These are phyloP conservation scores for Oryza nivara DNA, from an alignment of 176 grass and related monocot genomes.

Conservation along the genomic window DNA sequence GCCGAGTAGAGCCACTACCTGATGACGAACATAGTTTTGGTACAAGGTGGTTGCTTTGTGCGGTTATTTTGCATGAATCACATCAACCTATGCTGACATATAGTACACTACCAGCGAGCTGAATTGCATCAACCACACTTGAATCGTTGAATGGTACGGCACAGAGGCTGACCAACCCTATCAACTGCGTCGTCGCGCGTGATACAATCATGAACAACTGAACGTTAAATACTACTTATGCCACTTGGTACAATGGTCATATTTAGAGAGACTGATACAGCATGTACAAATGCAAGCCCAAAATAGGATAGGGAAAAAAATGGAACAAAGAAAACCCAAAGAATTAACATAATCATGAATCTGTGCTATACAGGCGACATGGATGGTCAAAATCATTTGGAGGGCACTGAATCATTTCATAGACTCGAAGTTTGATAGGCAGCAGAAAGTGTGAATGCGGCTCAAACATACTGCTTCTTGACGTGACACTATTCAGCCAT, in stretches of 20 bases:
- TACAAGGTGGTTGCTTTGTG: no score
- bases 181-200: not conserved
- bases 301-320: not conserved
- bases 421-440: not conserved
- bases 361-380: conserved; percentile 34
- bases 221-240: not conserved
- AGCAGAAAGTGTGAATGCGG: not conserved
- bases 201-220: not conserved
- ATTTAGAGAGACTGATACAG: not conserved
- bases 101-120: no score
- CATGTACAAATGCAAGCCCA: conserved; percentile 38
- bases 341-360: conserved; percentile 37
- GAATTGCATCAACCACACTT: no score
- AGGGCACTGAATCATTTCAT: not conserved
- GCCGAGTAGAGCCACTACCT: no score
- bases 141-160: not conserved
- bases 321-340: conserved; percentile 26
- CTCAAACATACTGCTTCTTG: not conserved
- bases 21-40: no score
- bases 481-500: conserved; percentile 53
- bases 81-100: no score
- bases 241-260: not conserved
- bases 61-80: no score
- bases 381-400: conserved; percentile 29
- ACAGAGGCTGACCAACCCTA: not conserved